These are phyloP conservation scores for Linaria vulgaris DNA, from an alignment of 257 asterid genomes.

Conservation along the genomic window DNA sequence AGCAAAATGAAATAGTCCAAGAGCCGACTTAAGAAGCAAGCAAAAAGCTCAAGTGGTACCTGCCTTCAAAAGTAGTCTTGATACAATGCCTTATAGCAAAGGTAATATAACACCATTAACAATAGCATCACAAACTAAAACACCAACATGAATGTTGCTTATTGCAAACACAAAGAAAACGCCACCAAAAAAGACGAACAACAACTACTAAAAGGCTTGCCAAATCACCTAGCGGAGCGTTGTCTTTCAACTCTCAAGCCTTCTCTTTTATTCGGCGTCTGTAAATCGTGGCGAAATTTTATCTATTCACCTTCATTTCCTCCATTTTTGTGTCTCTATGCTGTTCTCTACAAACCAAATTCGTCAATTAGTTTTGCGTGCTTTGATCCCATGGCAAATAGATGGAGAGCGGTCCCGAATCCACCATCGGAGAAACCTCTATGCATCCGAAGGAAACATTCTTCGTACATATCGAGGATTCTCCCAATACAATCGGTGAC, in stretches of 20 bases:
- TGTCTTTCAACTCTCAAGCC: conserved; percentile 56
- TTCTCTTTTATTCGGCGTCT: conserved; percentile 48
- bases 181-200: conserved; percentile 8
- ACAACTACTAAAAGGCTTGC: conserved; percentile 57
- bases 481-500: conserved; percentile 62
- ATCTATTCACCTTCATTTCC: conserved; percentile 62
- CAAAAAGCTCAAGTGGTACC: conserved; percentile 18
- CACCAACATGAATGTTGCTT: conserved; percentile 21
- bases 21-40: conserved; percentile 23
- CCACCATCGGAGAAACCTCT: conserved; percentile 48
- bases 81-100: conserved; percentile 13
- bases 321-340: conserved; percentile 54
- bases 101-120: neutral
- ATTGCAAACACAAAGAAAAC: conserved; percentile 29
- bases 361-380: conserved; percentile 43
- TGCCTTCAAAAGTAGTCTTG: neutral
- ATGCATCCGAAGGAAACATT: conserved; percentile 48
- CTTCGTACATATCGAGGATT: conserved; percentile 62
- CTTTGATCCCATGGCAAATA: conserved; percentile 58
- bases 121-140: neutral
- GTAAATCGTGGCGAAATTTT: conserved; percentile 65
- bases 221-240: conserved; percentile 60
- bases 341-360: conserved; percentile 36
- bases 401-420: conserved; percentile 53
- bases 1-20: conserved; percentile 15